phyloP scores from a whole-genome alignment of 1,139 yeast genomes.

The Yamadazyma taylorii region DNA sequence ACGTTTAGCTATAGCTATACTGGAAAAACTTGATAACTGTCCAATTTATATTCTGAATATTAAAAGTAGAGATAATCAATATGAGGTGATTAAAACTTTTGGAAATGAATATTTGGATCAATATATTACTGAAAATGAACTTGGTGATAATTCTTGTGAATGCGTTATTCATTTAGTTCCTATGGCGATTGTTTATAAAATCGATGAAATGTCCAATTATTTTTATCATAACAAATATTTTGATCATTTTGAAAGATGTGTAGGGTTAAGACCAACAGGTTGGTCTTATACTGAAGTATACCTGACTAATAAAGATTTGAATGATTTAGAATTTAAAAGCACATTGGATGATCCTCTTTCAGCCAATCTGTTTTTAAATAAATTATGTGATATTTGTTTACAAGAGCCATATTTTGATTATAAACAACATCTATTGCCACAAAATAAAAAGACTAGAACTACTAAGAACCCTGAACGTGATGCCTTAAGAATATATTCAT shows the following conservation, averaged over 20 bases:
- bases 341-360: slow-evolving; percentile 2
- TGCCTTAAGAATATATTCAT: slow-evolving; percentile 48
- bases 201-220: slow-evolving; percentile 46
- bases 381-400: slow-evolving; percentile 15
- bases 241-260: slow-evolving; percentile 51
- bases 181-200: slow-evolving; percentile 46
- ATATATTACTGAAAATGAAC: slow-evolving; percentile 32
- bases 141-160: slow-evolving; percentile 35
- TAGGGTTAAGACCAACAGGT: slow-evolving; percentile 81
- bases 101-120: slow-evolving; percentile 32
- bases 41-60: slow-evolving; percentile 52
- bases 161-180: slow-evolving; percentile 74
- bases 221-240: slow-evolving; percentile 49
- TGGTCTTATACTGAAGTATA: slow-evolving; percentile 59
- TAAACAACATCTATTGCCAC: slow-evolving; percentile 33
- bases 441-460: slow-evolving; percentile 20
- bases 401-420: slow-evolving; percentile 26
- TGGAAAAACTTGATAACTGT: slow-evolving; percentile 49
- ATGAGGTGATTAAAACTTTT: slow-evolving; percentile 38
- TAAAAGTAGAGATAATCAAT: slow-evolving; percentile 49
- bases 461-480: slow-evolving; percentile 26
- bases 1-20: slow-evolving; percentile 69
- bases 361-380: slow-evolving; percentile 13
- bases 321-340: slow-evolving; percentile 14
- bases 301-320: slow-evolving; percentile 12